Conservation (phyloP, 169 alveolate genomes). For the Eimeria zaria region DNA sequence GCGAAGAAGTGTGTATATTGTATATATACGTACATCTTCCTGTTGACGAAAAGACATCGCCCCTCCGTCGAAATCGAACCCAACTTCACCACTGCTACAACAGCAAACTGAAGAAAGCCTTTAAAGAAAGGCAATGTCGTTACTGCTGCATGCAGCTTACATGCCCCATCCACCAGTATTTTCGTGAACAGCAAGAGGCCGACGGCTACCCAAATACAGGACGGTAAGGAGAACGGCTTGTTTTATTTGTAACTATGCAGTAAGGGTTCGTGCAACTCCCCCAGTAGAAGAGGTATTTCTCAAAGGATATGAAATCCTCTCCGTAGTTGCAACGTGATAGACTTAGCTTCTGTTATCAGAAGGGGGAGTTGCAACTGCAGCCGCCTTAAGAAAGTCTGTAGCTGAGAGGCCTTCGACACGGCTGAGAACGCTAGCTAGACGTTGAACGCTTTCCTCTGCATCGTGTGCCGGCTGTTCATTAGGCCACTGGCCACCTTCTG, state of each 20-base stretch:
- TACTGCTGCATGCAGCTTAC: background rate
- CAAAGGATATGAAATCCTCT: too few relatives aligned
- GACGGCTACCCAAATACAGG: background rate
- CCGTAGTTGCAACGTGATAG: too few relatives aligned
- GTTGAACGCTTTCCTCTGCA: background rate
- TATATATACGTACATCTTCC: too few relatives aligned
- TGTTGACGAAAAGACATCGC: too few relatives aligned
- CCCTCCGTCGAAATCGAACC: background rate
- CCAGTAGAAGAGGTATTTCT: too few relatives aligned
- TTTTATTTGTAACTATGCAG: too few relatives aligned
- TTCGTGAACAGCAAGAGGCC: background rate
- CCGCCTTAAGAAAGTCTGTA: constrained; percentile 19
- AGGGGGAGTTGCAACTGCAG: background rate
- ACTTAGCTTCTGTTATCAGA: background rate
- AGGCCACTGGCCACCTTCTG: background rate
- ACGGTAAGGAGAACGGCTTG: too few relatives aligned
- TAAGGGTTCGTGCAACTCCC: too few relatives aligned
- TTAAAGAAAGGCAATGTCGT: background rate
- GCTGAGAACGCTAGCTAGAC: constrained; percentile 1
- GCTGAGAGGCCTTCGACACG: constrained; percentile 45
- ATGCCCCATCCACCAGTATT: too few relatives aligned
- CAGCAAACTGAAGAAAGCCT: background rate
- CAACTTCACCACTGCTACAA: background rate
- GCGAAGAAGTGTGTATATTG: too few relatives aligned
- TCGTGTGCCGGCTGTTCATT: background rate